A percentile compares a stretch with the other conserved stretches of the same genome.
Evolutionary conservation across 805 yeast genomes (phyloP).

Genomic region (Metschnikowia reukaufii): DNA sequence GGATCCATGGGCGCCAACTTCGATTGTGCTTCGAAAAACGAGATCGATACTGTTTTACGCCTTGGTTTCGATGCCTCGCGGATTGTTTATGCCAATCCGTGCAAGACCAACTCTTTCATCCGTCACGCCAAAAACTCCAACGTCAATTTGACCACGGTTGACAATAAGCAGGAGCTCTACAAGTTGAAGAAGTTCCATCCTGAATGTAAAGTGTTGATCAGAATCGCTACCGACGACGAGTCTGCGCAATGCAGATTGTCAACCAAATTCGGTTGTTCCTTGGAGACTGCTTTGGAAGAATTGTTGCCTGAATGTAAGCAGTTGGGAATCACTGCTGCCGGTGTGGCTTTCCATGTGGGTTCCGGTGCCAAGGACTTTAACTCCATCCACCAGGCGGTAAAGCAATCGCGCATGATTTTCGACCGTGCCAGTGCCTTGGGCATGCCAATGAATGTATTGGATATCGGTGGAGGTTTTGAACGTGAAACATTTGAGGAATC

Average conservation of each 20-base stretch:
- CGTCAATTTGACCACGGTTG: conserved; percentile 81
- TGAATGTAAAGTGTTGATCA: conserved; percentile 63
- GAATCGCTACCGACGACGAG: conserved; percentile 88
- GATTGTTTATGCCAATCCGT: conserved; percentile 91
- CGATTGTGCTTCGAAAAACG: conserved; percentile 91
- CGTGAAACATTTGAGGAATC: conserved; percentile 59
- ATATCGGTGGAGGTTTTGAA: conserved; percentile 93
- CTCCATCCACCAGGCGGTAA: conserved; percentile 67
- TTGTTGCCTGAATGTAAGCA: conserved; percentile 63
- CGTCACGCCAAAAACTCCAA: conserved; percentile 60
- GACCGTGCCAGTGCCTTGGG: conserved; percentile 52
- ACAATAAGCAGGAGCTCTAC: conserved; percentile 78
- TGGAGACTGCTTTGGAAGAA: conserved; percentile 48
- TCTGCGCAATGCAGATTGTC: conserved; percentile 82
- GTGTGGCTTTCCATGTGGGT: conserved; percentile 95
- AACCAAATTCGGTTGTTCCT: conserved; percentile 83
- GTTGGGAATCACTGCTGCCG: conserved; percentile 64
- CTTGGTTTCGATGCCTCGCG: conserved; percentile 64
- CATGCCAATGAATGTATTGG: conserved; percentile 55
- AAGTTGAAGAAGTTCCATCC: conserved; percentile 73
- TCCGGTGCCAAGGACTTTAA: conserved; percentile 81
- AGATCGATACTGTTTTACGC: conserved; percentile 64
- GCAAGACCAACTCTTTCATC: conserved; percentile 82
- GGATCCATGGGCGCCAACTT: conserved; percentile 69
- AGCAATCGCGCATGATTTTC: conserved; percentile 69